Conservation (phyloP, 129 eudicot species). For the Flaveria sonorensis region DNA sequence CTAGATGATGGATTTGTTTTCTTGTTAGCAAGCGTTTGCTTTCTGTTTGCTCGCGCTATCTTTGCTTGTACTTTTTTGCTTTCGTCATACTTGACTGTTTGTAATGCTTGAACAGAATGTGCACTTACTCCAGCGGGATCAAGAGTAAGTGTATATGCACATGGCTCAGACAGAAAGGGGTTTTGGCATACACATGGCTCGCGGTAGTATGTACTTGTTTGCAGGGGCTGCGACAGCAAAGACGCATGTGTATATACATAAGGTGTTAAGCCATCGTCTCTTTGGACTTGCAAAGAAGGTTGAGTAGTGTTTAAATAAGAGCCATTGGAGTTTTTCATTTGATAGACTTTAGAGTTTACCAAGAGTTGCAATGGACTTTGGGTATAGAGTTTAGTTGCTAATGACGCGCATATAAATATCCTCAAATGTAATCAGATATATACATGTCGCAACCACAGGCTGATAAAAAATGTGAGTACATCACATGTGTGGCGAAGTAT, state of each 20-base stretch:
- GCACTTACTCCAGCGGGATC: constrained; percentile 1
- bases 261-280: background rate
- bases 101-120: background rate
- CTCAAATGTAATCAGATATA: background rate
- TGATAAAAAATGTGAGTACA: background rate
- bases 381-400: background rate
- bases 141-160: background rate
- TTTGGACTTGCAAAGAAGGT: constrained; percentile 8
- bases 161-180: background rate
- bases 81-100: background rate
- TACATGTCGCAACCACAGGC: background rate
- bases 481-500: constrained; percentile 5
- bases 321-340: constrained; percentile 16
- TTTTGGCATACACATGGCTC: constrained; percentile 14
- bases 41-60: constrained; percentile 34
- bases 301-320: background rate
- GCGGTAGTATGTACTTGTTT: background rate
- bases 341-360: background rate
- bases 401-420: background rate
- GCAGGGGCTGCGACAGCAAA: constrained; percentile 1
- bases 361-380: background rate
- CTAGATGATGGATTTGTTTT: background rate
- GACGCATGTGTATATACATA: constrained; percentile 7
- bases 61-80: background rate
- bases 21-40: constrained; percentile 20